A percentile compares a stretch with the other conserved stretches of the same genome.
phyloP scores from a whole-genome alignment of 2,329 filamentous ascomycete genomes.

The Sarocladium kiliense region DNA sequence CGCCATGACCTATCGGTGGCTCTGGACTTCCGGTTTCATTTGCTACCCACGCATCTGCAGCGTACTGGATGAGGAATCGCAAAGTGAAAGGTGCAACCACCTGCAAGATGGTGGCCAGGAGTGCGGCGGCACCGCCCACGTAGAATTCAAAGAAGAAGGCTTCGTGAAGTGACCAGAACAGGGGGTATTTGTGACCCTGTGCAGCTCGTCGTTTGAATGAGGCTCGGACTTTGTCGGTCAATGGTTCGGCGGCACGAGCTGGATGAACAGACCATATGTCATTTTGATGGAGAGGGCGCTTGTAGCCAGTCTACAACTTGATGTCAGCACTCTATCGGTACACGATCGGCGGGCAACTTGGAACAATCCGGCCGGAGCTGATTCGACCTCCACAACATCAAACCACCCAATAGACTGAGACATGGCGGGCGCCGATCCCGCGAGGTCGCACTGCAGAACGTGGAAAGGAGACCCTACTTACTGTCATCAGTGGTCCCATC shows the following conservation, averaged over 20 bases:
- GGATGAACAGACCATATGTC: slow-evolving; percentile 92
- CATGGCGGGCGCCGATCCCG: too few species aligned
- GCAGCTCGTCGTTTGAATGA: slow-evolving; percentile 66
- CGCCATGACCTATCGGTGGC: slow-evolving; percentile 67
- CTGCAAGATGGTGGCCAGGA: slow-evolving; percentile 68
- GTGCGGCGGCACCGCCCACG: slow-evolving; percentile 72
- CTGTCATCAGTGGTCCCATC: slow-evolving; percentile 83
- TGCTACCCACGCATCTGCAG: slow-evolving; percentile 71
- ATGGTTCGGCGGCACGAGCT: slow-evolving; percentile 62
- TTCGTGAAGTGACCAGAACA: slow-evolving; percentile 79
- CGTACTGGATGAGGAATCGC: slow-evolving; percentile 81
- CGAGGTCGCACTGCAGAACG: neutral
- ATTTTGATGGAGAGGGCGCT: slow-evolving; percentile 72
- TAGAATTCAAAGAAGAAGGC: slow-evolving; percentile 82
- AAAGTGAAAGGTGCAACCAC: slow-evolving; percentile 81
- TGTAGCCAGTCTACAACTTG: slow-evolving; percentile 65
- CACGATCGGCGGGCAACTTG: neutral
- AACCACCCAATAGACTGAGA: too few species aligned
- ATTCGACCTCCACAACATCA: too few species aligned
- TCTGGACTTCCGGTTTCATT: slow-evolving; percentile 40
- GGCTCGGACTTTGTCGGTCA: slow-evolving; percentile 61
- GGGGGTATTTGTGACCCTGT: slow-evolving; percentile 64
- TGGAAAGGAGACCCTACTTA: slow-evolving; percentile 34
- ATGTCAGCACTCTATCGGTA: neutral
- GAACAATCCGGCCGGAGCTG: too few species aligned